Evolutionary conservation across 2,329 filamentous ascomycete genomes (phyloP), one percentile per base, ranked within the genome.

Genomic region (Neonectria magnoliae): DNA sequence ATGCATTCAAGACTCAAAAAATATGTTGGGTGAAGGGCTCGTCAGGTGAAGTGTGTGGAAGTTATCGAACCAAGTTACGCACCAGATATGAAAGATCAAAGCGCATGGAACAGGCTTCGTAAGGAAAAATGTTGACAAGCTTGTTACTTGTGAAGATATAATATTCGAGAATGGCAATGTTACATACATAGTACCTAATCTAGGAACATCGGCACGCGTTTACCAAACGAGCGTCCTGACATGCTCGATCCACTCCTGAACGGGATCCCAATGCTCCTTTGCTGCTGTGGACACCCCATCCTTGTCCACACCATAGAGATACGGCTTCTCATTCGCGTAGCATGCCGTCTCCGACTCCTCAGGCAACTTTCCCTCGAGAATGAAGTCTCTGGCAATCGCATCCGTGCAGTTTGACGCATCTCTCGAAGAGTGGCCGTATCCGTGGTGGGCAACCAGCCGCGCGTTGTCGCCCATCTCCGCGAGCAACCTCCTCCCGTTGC

Each of bases 311-410:
- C 76, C 79, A 42, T 84, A 83, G 5, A 80, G 68, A 57, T 84
- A 85, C 4, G 83, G 83, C 70, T 84, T 85, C 70, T 80, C 77
- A 42, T 85, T 74, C 2, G 83, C 82, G 65, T 76, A 83, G 60
- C 84, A 86, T 11, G 75, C 74, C 18, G 80, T 84, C 73, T 84
- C 83, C 1, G 74, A 70, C 11, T 79, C 77, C 0, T 76, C 68
- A 0, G 83, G 83, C 13, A 85, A 31, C 3, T 68, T 72, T 0
- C 83, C 83, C 3, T 81, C 59, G 4, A 83, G 58, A 14, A 85
- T 81, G 20, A 77, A 85, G 3, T 71, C 69, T 64, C 72, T 80
- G 10, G 76, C 79, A 27, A 83, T 76, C 0, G 66, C 62, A 45
- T 85, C 80, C 1, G 83, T 85, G 71, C 83, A 85, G 13, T 73